A percentile compares a stretch with the other conserved stretches of the same genome.
Evolutionary conservation across 805 yeast species (phyloP).

Genomic region (Suhomyces kilbournensis): DNA sequence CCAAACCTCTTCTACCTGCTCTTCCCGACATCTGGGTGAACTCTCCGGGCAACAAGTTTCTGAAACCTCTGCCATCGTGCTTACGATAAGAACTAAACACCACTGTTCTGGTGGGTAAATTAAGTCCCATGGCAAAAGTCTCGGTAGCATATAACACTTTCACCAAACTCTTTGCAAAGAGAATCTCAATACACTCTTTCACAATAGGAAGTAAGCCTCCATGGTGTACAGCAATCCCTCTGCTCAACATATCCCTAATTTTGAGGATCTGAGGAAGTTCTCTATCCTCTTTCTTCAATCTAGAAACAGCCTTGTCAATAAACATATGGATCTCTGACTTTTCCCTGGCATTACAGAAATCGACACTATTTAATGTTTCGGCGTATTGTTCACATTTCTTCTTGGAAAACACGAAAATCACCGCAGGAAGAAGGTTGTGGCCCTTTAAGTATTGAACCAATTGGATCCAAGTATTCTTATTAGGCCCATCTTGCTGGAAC

Average conservation of each 20-base stretch:
- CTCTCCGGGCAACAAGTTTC: slow-evolving; percentile 90
- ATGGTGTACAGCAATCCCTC: slow-evolving; percentile 96
- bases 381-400: slow-evolving; percentile 94
- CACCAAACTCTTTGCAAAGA: slow-evolving; percentile 81
- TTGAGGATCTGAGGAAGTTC: slow-evolving; percentile 87
- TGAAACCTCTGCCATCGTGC: slow-evolving; percentile 83
- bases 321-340: slow-evolving; percentile 91
- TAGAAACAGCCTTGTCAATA: slow-evolving; percentile 80
- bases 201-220: slow-evolving; percentile 93
- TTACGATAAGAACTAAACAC: slow-evolving; percentile 82
- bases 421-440: slow-evolving; percentile 81
- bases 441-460: slow-evolving; percentile 68
- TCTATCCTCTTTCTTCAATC: slow-evolving; percentile 85
- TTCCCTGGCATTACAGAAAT: slow-evolving; percentile 81
- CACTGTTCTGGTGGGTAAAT: slow-evolving; percentile 94
- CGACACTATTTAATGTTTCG: slow-evolving; percentile 65
- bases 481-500: slow-evolving; percentile 59
- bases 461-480: slow-evolving; percentile 73
- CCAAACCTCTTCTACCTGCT: slow-evolving; percentile 97
- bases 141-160: slow-evolving; percentile 95
- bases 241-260: slow-evolving; percentile 73
- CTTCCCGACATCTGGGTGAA: slow-evolving; percentile 99
- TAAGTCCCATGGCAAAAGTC: slow-evolving; percentile 98
- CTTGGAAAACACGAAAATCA: slow-evolving; percentile 88
- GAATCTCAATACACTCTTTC: slow-evolving; percentile 87